Conservation (phyloP, 257 asterid genomes). For the Galeopsis tetrahit region DNA sequence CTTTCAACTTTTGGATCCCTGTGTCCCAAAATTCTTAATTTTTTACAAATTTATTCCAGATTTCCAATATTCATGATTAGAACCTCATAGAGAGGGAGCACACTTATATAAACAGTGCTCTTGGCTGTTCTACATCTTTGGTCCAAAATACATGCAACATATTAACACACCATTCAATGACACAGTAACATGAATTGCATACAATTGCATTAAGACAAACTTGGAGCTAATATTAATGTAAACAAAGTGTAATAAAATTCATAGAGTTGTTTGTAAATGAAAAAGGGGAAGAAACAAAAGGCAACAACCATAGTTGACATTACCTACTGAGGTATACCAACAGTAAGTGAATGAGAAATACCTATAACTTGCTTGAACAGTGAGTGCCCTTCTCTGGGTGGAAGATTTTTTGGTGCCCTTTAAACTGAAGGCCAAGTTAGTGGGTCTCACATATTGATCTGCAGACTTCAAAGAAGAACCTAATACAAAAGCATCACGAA, state of each 20-base stretch:
- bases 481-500: slow-evolving; percentile 29
- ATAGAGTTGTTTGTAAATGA: neutral
- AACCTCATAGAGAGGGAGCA: slow-evolving; percentile 14
- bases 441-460: slow-evolving; percentile 51
- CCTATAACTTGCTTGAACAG: slow-evolving; percentile 73
- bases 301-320: slow-evolving; percentile 16
- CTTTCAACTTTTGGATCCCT: slow-evolving; percentile 16
- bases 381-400: slow-evolving; percentile 49
- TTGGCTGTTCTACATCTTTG: neutral
- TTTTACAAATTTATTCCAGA: slow-evolving; percentile 11
- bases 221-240: neutral
- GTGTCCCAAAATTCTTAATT: neutral
- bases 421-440: slow-evolving; percentile 52
- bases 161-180: neutral
- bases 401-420: slow-evolving; percentile 51
- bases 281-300: neutral
- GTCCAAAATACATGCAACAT: slow-evolving; percentile 13
- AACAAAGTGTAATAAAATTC: slow-evolving; percentile 16
- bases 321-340: slow-evolving; percentile 13
- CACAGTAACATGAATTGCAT: neutral
- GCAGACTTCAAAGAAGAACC: slow-evolving; percentile 61
- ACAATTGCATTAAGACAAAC: neutral
- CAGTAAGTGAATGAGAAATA: slow-evolving; percentile 34
- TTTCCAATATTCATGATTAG: slow-evolving; percentile 18
- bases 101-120: slow-evolving; percentile 1